These are phyloP conservation scores for Hemileia vastatrix DNA, from an alignment of 1,284 basidiomycete species.

Conservation along the genomic window DNA sequence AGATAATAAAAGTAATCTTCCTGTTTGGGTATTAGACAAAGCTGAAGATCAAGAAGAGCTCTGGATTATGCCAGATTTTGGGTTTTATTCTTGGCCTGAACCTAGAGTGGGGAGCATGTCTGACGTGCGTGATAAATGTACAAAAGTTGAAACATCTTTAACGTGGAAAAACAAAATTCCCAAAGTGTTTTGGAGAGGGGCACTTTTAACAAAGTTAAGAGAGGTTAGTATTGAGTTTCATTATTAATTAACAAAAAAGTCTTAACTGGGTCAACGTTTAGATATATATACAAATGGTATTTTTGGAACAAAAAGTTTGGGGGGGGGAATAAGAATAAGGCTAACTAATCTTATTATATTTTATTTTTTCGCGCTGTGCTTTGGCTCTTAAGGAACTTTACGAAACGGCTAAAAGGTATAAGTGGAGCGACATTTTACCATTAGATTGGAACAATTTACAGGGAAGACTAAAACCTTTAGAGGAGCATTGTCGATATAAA, in stretches of 20 bases:
- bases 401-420: constrained; percentile 10
- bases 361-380: no score
- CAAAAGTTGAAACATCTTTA: not conserved
- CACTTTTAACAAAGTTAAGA: constrained; percentile 9
- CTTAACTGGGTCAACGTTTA: no score
- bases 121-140: constrained; percentile 16
- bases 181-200: constrained; percentile 18
- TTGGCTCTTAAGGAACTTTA: constrained; percentile 9
- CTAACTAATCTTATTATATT: no score
- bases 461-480: constrained; percentile 31
- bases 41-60: constrained; percentile 32
- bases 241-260: no score
- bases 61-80: constrained; percentile 43
- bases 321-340: no score
- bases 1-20: not conserved
- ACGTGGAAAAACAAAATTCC: constrained; percentile 15
- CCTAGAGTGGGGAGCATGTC: constrained; percentile 18
- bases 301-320: no score
- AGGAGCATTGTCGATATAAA: constrained; percentile 45
- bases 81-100: constrained; percentile 38
- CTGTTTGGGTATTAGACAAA: constrained; percentile 35
- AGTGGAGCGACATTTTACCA: constrained; percentile 13
- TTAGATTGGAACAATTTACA: constrained; percentile 14
- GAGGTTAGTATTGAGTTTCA: constrained; percentile 13
- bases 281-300: no score